A percentile compares a stretch with the other conserved stretches of the same genome.
Conservation (phyloP, 257 asterid genomes). For the Solanum raphanifolium region DNA sequence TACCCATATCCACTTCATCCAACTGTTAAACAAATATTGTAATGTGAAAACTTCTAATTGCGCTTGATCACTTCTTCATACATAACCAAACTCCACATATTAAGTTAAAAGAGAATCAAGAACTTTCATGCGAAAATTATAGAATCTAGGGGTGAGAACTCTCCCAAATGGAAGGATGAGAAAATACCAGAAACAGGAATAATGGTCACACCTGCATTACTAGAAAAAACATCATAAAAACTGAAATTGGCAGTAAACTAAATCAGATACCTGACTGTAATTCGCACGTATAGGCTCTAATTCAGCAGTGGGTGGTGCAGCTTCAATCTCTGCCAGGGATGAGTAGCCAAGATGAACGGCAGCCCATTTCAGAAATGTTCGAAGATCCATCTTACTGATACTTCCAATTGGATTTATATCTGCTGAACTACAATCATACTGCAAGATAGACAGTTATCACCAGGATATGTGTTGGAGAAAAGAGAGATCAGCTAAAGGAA, state of each 20-base stretch:
- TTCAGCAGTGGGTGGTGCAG: constrained; percentile 96
- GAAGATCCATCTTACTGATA: constrained; percentile 83
- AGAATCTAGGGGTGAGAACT: not conserved
- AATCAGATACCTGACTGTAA: constrained; percentile 66
- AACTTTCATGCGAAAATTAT: not conserved
- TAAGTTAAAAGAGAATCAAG: not conserved
- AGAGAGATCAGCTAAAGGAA: not conserved
- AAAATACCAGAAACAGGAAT: not conserved
- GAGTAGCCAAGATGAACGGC: constrained; percentile 76
- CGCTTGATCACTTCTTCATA: not conserved
- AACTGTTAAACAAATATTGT: constrained; percentile 34
- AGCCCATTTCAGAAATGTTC: constrained; percentile 81
- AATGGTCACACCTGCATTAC: not conserved
- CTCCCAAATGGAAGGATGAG: not conserved
- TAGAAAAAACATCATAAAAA: not conserved
- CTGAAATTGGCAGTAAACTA: not conserved
- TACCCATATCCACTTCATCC: constrained; percentile 98
- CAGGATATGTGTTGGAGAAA: not conserved
- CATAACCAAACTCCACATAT: not conserved
- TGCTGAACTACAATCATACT: constrained; percentile 98
- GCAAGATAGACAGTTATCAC: constrained; percentile 10
- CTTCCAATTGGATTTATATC: constrained; percentile 97
- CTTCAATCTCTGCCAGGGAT: constrained; percentile 80
- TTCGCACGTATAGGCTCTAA: constrained; percentile 73
- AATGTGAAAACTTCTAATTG: not conserved